Conservation (phyloP, 2,329 filamentous ascomycete genomes). For the Cadophora sp. region DNA sequence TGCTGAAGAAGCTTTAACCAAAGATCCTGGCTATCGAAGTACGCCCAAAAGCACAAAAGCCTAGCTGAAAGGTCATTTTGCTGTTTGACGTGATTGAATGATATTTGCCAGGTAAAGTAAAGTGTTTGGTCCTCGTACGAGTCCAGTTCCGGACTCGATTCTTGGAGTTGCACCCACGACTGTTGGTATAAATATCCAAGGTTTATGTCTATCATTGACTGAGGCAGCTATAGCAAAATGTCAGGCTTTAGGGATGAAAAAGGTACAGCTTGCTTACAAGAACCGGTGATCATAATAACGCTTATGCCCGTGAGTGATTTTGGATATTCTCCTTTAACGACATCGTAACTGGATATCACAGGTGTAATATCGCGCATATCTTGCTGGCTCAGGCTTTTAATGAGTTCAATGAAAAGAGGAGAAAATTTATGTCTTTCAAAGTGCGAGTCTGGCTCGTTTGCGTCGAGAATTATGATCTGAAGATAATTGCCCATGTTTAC, state of each 20-base stretch:
- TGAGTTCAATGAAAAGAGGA: conserved; percentile 7
- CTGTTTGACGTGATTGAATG: no score
- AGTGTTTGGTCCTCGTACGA: no score
- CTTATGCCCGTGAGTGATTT: neutral
- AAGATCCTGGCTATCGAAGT: no score
- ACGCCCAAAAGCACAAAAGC: no score
- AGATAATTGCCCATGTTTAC: conserved; percentile 1
- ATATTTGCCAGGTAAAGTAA: no score
- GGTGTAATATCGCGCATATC: neutral
- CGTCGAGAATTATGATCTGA: conserved; percentile 1
- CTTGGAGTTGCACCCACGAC: no score
- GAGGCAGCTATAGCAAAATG: conserved; percentile 8
- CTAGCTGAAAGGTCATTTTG: no score
- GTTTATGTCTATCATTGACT: neutral
- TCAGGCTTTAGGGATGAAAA: neutral
- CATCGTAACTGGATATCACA: no score
- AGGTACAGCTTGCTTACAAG: conserved; percentile 1
- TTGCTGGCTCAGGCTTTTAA: neutral
- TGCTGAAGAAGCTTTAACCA: no score
- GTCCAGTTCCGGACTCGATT: no score
- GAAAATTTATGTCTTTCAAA: no score
- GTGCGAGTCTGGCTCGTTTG: conserved; percentile 1
- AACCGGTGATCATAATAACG: neutral
- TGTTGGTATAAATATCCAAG: neutral
- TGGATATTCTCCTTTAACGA: conserved; percentile 5